Evolutionary conservation across 768 basidiomycete genomes (phyloP).

Genomic region (Symmetrospora coprosmae): DNA sequence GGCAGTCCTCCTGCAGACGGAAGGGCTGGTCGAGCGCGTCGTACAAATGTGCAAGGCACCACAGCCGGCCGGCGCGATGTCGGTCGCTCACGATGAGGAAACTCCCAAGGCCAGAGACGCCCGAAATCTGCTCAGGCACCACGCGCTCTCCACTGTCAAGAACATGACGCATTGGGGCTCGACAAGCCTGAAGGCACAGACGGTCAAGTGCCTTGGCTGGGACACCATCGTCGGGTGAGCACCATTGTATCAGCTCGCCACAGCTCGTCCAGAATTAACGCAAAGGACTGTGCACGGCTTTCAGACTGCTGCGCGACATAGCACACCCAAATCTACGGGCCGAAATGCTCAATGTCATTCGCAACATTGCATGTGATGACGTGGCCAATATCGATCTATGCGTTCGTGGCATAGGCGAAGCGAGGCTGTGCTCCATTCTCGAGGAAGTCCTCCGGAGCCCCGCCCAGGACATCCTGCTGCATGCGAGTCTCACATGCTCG

Average conservation of each 20-base stretch:
- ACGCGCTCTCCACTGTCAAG: constrained; percentile 29
- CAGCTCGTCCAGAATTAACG: neutral
- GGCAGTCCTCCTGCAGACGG: neutral
- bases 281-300: neutral
- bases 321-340: constrained; percentile 18
- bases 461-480: constrained; percentile 7
- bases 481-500: constrained; percentile 3
- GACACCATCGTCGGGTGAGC: constrained; percentile 22
- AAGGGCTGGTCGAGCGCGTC: neutral
- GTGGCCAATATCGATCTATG: constrained; percentile 11
- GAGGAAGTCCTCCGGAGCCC: constrained; percentile 11
- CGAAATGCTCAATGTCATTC: constrained; percentile 27
- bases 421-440: constrained; percentile 6
- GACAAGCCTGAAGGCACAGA: constrained; percentile 22
- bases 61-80: no score
- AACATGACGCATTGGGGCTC: constrained; percentile 27
- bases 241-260: neutral
- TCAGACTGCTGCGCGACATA: constrained; percentile 17
- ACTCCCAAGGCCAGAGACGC: constrained; percentile 3
- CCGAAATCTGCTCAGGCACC: neutral
- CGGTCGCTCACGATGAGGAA: neutral
- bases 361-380: constrained; percentile 27
- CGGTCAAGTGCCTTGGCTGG: constrained; percentile 23
- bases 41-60: constrained; percentile 4
- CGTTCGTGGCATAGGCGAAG: constrained; percentile 19